Evolutionary conservation across 805 yeast species (phyloP), one percentile per base, ranked within the genome.

Genomic region (Kodamaea kaohsiungensis): DNA sequence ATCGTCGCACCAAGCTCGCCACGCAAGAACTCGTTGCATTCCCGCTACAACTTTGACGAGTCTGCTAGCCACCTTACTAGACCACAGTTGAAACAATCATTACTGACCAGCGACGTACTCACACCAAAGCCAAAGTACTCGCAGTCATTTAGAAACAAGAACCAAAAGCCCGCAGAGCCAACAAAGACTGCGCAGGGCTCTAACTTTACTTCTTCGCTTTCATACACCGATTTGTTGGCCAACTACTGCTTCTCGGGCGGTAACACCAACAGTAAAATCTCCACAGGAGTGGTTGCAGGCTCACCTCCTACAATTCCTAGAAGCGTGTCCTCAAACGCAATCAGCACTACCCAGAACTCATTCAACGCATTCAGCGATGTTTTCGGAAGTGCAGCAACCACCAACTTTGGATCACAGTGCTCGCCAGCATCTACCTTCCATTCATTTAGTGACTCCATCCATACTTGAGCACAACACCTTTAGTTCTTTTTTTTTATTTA

Each of bases 191-290:
- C 22, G n/a, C 39, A 12, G 39, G n/a, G 19, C 13, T 9, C 49
- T 2, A 13, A 49, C 39, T 42, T 37, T 13, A 25, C 48, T n/a
- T 43, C 51, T 53, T 60, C 68, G 30, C 59, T 67, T 59, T 57
- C 64, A 16, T 73, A 73, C 54, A 62, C 73, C 2, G 74, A 70
- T 56, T 64, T 73, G 54, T 60, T 73, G 51, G 69, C 67, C 51
- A 68, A 65, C 33, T 73, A 70, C 53, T 73, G 78, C 57, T 73
- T 73, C 60, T 68, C 66, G 50, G 70, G 70, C 40, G 68, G 71
- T 18, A 49, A 43, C 48, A 50, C 37, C 48, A 50, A 50, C 48
- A 46, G 33, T n/a, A 42, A 42, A 13, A 37, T 17, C 38, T 45
- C 40, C 18, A 16, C 43, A 25, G 46, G 39, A 13, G 49, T 22